Evolutionary conservation across 176 grass and related monocot species (phyloP), one percentile per base, ranked within the genome.

Genomic region (Pontederia crassipes): DNA sequence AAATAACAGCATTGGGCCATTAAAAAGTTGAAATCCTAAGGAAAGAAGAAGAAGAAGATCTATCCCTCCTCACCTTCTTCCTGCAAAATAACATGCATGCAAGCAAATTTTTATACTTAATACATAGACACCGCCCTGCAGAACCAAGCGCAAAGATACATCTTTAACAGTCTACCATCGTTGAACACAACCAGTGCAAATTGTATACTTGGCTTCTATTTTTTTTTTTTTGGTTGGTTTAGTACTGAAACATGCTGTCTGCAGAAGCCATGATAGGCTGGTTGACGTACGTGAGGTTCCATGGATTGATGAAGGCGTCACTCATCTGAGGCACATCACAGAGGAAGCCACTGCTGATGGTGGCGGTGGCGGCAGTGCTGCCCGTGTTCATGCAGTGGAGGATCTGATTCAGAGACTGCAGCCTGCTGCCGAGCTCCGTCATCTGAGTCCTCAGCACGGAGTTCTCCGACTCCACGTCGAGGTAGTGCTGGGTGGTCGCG

Each of bases 361-460:
- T 40, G 32, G 32, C 6, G 32, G 2, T 2, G 32, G 4, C 32
- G 32, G 2, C 6, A 7, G 4, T 7, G 40, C 60, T 48, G 71
- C 8, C 74, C 61, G 35, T 75, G 68, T 54, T 83, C 79, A 99
- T 76, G 74, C 64, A 89, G 54, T 54, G 77, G 28, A 92, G 48
- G 75, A 99, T 93, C 59, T 81, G 84, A 69, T 79, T 71, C 60
- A 99, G 83, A 1, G 88, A 99, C 18, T 59, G 65, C 52, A 99
- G 77, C 16, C 88, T 77, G 17, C 73, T 70, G 61, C 27, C 52
- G 66, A 98, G 87, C 74, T 98, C 94, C 24, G 74, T 55, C 58
- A 81, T 71, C 68, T 85, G 94, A 9, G 88, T 86, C 70, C 87
- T 86, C 26, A 98, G 85, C 3, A 98, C 82, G 16, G 84, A 79